Conservation (phyloP, 2,329 filamentous ascomycete genomes). For the Curvularia verruculosa region DNA sequence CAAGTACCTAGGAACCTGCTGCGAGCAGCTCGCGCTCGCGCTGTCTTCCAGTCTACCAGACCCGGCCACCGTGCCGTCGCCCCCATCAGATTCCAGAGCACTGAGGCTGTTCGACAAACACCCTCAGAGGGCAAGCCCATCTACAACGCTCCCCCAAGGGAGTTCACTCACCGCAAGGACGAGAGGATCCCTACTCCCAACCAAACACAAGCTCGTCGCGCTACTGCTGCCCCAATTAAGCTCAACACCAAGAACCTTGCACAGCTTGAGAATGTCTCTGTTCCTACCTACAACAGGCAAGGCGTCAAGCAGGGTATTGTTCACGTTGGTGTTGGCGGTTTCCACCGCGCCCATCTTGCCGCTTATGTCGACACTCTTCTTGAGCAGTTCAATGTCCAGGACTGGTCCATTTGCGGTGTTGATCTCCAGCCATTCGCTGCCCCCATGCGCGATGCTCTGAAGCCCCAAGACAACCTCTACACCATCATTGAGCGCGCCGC, state of each 20-base stretch:
- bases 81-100: constrained; percentile 18
- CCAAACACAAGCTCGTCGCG: constrained; percentile 3
- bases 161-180: constrained; percentile 10
- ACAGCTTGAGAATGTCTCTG: constrained; percentile 27
- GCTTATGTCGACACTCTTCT: constrained; percentile 37
- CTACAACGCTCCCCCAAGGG: constrained; percentile 13
- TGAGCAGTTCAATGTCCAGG: constrained; percentile 31
- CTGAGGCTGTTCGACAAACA: constrained; percentile 15
- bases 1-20: constrained; percentile 21
- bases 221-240: constrained; percentile 9
- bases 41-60: constrained; percentile 19
- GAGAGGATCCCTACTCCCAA: constrained; percentile 5
- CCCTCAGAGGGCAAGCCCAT: constrained; percentile 7
- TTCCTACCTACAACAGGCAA: constrained; percentile 33
- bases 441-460: constrained; percentile 33
- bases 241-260: constrained; percentile 32
- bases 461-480: constrained; percentile 37
- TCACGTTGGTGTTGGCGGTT: constrained; percentile 38
- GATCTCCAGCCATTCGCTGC: constrained; percentile 37
- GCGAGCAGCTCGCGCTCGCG: constrained; percentile 18
- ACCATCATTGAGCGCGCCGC: constrained; percentile 36
- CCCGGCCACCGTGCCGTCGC: constrained; percentile 8
- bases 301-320: constrained; percentile 39
- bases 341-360: constrained; percentile 38
- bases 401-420: constrained; percentile 41